Percentiles rank a stretch among this genome's conserved stretches.
Evolutionary conservation across 176 grass and related monocot species (phyloP).

Genomic region (Rhynchospora breviuscula): DNA sequence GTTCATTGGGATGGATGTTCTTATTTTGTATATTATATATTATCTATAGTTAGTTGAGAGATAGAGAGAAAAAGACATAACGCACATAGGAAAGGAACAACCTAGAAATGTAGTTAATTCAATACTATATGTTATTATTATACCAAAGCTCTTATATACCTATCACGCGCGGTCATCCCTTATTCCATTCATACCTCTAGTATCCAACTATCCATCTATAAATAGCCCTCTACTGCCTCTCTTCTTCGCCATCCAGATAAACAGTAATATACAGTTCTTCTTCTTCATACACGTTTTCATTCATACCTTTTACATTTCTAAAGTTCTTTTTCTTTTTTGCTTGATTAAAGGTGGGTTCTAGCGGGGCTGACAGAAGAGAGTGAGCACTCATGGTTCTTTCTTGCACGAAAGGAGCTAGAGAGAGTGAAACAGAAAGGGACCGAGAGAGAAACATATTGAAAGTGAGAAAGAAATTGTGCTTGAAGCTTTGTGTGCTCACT

Average conservation of each 20-base stretch:
- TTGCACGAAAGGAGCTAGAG: conserved; percentile 37
- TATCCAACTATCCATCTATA: conserved; percentile 63
- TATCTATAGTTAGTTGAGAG: conserved; percentile 11
- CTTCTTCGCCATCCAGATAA: conserved; percentile 45
- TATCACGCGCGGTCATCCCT: conserved; percentile 49
- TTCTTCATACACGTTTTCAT: conserved; percentile 4
- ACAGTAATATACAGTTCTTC: conserved; percentile 36
- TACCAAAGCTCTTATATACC: conserved; percentile 2
- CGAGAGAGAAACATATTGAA: conserved; percentile 26
- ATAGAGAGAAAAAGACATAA: neutral
- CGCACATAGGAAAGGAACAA: conserved; percentile 22
- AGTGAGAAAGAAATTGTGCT: conserved; percentile 16
- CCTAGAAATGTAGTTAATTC: conserved; percentile 11
- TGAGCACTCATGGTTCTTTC: conserved; percentile 92
- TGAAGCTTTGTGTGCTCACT: conserved; percentile 42
- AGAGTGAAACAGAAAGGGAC: too few relatives aligned
- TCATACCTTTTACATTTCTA: neutral
- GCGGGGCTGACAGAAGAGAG: conserved; percentile 94
- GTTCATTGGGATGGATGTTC: conserved; percentile 15
- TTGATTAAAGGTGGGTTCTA: neutral
- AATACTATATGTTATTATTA: neutral
- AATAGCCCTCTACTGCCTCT: conserved; percentile 40
- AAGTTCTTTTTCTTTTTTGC: neutral
- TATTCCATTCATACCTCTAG: conserved; percentile 64
- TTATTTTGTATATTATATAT: neutral